A percentile compares a stretch with the other conserved stretches of the same genome.
phyloP scores from a whole-genome alignment of 2,329 filamentous ascomycete species.

The Colletotrichum limetticola region DNA sequence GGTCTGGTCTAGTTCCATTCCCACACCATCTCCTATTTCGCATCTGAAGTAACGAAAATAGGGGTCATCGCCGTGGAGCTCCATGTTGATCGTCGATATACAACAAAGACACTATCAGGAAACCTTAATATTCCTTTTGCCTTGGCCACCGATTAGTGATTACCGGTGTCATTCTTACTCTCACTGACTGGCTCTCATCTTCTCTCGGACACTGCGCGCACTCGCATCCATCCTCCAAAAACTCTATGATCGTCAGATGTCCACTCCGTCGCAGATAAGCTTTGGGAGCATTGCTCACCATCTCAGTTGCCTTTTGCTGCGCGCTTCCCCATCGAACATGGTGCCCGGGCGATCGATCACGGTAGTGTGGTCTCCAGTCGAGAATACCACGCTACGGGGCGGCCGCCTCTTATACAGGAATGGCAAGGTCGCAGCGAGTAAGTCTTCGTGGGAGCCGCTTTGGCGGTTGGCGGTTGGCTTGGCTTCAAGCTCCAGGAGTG shows the following conservation, averaged over 20 bases:
- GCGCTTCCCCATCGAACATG: not conserved
- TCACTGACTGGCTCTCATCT: not conserved
- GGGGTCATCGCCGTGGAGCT: not conserved
- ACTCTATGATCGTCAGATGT: not conserved
- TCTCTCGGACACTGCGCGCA: not conserved
- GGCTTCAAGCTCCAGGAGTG: not conserved
- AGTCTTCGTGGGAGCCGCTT: not conserved
- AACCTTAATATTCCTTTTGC: slow-evolving; percentile 13
- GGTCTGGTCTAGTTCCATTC: not conserved
- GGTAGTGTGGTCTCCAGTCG: not conserved
- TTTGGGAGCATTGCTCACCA: slow-evolving; percentile 8
- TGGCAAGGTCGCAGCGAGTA: not conserved
- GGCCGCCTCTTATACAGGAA: slow-evolving; percentile 13
- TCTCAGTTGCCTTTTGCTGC: not conserved
- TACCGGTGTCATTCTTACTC: too few relatives aligned
- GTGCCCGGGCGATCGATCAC: slow-evolving; percentile 14
- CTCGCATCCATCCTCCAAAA: not conserved
- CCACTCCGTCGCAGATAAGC: slow-evolving; percentile 24
- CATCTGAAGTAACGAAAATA: not conserved
- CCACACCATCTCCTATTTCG: not conserved
- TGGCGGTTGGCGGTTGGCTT: not conserved
- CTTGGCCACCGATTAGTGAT: not conserved
- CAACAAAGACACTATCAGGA: not conserved
- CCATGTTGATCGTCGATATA: not conserved
- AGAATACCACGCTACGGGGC: not conserved